Base-by-base conservation (phyloP, 2,329 filamentous ascomycete species). In the Colletotrichum coccodes region DNA sequence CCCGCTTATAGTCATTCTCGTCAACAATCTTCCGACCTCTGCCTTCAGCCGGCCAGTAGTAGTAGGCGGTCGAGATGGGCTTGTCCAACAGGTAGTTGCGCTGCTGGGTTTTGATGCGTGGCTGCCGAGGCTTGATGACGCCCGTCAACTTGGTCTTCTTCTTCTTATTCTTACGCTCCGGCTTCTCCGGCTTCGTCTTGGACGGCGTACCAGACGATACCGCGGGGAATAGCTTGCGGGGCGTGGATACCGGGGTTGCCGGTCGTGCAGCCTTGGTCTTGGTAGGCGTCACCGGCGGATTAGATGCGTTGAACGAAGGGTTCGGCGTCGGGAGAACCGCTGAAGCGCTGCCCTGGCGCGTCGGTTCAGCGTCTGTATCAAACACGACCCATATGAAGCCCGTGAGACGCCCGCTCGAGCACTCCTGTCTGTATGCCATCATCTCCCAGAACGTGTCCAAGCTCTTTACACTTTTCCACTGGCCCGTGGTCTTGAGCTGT, bases 371-470 rank as follows among this genome's bases (percentile, higher is more conserved):
- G 21, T 75, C 70, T 11, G 89, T 86, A 38, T 94, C 91, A 72
- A 98, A 92, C 0, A 98, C 91, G 30, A 98, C 83, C 95, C 97
- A 99, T 30, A 98, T 86, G 73, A 99, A 99, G 0, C 97, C 97
- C 0, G 97, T 97, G 76, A 97, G 86, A 21, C 95, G 87, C 0
- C 96, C 97, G 38, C 94, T 94, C 0, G 95, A 97, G 76, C 96
- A 99, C 77, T 99, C 96, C 78, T 98, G 96, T 64, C 96, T 87
- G 76, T 93, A 98, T 0, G 95, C 92, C 95, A 99, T 98, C 87
- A 97, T 92, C 71, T 99, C 96, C 96, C 96, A 99, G 76, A 99
- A 99, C 73, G 95, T 91, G n/a, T 95, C 93, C 46, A 99, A 82
- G 0, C 90, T 92, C 76, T 87, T 91, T 28, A 98, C 90, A 68